Evolutionary conservation across 2,329 filamentous ascomycete species (phyloP), one percentile per base, ranked within the genome.

Genomic region (Phyllosticta paracitricarpa): DNA sequence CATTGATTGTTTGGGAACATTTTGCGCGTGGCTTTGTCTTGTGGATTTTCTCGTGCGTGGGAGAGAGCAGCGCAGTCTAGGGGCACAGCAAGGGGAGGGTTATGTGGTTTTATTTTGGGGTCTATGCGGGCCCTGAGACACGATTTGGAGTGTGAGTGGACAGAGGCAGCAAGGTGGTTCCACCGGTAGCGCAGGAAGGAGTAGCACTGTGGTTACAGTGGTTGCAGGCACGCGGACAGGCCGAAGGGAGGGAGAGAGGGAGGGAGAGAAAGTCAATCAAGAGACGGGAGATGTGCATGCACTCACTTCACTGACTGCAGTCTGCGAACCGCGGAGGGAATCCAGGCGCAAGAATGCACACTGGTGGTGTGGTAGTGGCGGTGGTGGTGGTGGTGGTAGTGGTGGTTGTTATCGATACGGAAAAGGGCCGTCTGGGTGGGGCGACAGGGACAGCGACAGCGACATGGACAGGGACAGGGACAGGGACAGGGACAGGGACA

Each of bases 321-420:
- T 8, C 33, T 40, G 33, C 33, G 33, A 40, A 40, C 30, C 2
- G 19, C 19, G 19, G 19, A 22, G 2, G 19, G 19, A 22, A 22
- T 22, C 19, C 19, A 22, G 19, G 19, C 26, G 26, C 26, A 65
- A 62, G 40, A 69, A 68, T 14, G 33, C 17, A 56, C 14, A 33
- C 19, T 6, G 26, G 30, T 24, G 33, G 14, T n/a, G n/a, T 54
- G 19, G 19, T 22, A 2, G 19, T 22, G 52, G 52, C 26, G 17
- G 52, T 54, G 19, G 19, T 22, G 52, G 52, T 54, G 17, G 52
- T 54, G n/a, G n/a, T 54, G 19, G 19, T 22, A 2, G 19, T 22
- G 52, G 52, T 54, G 17, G 52, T 54, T 7, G 28, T 56, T 30
- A 30, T 30, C 28, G 28, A 30, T 30, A 30, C 28, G 28, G 10